These are phyloP conservation scores for Cryptosporidium felis DNA, from an alignment of 169 alveolate genomes.

Conservation along the genomic window DNA sequence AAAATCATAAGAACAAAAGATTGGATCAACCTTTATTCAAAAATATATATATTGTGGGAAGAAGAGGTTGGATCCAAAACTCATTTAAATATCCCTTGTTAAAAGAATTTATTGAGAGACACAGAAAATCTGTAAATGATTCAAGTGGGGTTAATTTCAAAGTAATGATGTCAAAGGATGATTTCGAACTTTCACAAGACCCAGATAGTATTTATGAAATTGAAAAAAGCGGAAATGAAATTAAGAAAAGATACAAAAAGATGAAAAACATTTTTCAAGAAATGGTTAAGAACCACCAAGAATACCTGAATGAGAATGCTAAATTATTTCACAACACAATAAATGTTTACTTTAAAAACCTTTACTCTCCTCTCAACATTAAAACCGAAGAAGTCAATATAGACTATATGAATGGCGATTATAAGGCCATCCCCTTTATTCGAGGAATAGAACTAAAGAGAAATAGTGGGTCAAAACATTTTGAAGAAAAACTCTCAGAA, in stretches of 20 bases:
- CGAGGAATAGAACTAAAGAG: slow-evolving; percentile 18
- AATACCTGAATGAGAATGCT: background rate
- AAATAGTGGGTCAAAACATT: background rate
- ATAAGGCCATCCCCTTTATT: slow-evolving; percentile 12
- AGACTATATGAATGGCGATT: background rate
- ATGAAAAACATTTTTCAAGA: slow-evolving; percentile 23
- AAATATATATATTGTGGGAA: slow-evolving; percentile 41
- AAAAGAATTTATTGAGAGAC: slow-evolving; percentile 26
- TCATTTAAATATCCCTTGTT: slow-evolving; percentile 28
- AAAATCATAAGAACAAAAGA: background rate
- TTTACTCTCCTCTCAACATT: slow-evolving; percentile 1
- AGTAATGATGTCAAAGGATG: slow-evolving; percentile 66
- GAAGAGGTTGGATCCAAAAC: slow-evolving; percentile 65
- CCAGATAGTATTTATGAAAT: background rate
- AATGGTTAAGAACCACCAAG: slow-evolving; percentile 51
- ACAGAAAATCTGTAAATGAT: slow-evolving; percentile 9
- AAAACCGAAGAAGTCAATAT: slow-evolving; percentile 18
- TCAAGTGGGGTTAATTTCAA: background rate
- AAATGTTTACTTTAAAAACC: slow-evolving; percentile 37
- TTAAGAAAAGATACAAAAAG: background rate
- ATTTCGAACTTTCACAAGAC: slow-evolving; percentile 29
- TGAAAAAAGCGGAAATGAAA: background rate
- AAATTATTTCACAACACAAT: background rate
- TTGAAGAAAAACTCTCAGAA: background rate
- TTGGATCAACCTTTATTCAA: slow-evolving; percentile 30